phyloP scores from a whole-genome alignment of 192 early-diverging fungal species.

The Glomus cerebriforme region DNA sequence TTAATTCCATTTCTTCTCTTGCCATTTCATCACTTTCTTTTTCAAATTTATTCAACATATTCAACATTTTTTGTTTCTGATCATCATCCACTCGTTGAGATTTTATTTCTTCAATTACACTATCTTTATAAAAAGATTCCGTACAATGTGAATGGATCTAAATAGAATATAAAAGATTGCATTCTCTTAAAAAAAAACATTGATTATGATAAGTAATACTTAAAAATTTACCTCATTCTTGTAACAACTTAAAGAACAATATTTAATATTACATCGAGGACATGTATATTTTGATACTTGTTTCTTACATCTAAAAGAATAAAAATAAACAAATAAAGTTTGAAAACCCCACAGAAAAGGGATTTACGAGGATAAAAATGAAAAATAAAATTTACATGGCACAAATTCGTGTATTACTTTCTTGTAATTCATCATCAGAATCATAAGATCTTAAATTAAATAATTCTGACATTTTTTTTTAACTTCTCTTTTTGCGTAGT shows the following conservation, averaged over 20 bases:
- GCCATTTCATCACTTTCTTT: conserved; percentile 37
- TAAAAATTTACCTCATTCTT: conserved; percentile 50
- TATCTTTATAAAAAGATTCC: conserved; percentile 65
- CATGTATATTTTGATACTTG: conserved; percentile 64
- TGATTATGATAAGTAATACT: conserved; percentile 7
- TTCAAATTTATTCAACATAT: conserved; percentile 54
- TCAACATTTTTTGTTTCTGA: conserved; percentile 53
- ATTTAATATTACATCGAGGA: conserved; percentile 66
- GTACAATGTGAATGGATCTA: conserved; percentile 52
- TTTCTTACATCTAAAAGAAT: conserved; percentile 51
- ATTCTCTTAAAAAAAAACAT: too few relatives aligned
- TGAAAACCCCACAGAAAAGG: neutral
- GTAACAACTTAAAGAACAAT: conserved; percentile 67
- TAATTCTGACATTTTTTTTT: neutral
- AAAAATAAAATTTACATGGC: conserved; percentile 29
- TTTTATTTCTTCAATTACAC: conserved; percentile 56
- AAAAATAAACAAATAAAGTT: conserved; percentile 7
- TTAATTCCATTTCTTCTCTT: conserved; percentile 37
- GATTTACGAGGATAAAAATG: neutral
- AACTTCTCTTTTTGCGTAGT: too few relatives aligned
- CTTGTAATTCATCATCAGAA: neutral
- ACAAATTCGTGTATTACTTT: conserved; percentile 1
- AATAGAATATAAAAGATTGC: neutral
- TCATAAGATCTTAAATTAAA: neutral
- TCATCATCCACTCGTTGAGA: conserved; percentile 39